Conservation (phyloP, 1,284 basidiomycete genomes). For the Pterula multifida region DNA sequence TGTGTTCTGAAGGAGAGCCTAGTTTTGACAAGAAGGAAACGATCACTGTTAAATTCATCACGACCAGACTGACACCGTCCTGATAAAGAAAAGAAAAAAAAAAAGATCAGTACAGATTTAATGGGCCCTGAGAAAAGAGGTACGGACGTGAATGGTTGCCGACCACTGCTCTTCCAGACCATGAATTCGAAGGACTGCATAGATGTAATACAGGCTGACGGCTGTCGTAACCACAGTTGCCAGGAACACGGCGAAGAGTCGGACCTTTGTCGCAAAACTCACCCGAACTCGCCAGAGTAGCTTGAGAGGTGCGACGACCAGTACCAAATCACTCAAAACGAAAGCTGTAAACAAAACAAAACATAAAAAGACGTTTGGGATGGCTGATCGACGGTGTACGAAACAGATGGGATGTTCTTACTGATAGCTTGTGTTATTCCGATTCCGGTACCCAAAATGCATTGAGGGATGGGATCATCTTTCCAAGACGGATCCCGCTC, state of each 20-base stretch:
- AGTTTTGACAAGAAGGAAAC: not conserved
- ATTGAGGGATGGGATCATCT: not conserved
- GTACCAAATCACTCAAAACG: not conserved
- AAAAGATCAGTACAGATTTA: not conserved
- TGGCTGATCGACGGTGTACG: not conserved
- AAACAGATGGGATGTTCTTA: not conserved
- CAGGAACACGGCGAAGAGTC: constrained; percentile 1
- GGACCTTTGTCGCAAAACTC: not conserved
- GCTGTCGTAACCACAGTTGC: constrained; percentile 1
- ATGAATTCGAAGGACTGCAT: not conserved
- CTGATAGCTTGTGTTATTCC: constrained; percentile 1
- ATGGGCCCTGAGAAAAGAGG: not conserved
- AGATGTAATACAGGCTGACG: not conserved
- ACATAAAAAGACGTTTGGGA: too few species aligned
- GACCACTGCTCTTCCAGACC: constrained; percentile 1
- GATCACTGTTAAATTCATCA: constrained; percentile 1
- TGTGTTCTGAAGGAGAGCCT: not conserved
- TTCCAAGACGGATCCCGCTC: not conserved
- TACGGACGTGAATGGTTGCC: not conserved
- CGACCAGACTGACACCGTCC: not conserved
- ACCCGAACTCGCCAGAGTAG: not conserved
- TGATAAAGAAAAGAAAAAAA: not conserved
- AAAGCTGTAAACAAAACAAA: too few species aligned
- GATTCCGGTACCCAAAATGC: not conserved
- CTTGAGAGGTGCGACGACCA: not conserved